Evolutionary conservation across 2,329 filamentous ascomycete genomes (phyloP), one percentile per base, ranked within the genome.

Genomic region (Pestalotiopsis sp.): DNA sequence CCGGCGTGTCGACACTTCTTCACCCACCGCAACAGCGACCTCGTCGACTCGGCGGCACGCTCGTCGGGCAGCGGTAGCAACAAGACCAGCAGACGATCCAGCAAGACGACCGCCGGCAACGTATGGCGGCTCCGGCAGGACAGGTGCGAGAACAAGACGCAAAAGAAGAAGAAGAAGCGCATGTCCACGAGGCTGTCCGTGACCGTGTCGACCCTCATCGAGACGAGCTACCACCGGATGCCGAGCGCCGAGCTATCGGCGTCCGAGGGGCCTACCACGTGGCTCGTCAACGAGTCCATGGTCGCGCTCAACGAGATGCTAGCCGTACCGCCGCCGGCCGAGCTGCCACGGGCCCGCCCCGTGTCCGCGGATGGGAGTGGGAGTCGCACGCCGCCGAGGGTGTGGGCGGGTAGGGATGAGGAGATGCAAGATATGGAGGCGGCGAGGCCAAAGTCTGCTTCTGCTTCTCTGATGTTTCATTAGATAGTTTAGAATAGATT

Each of bases 1-100:
- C 80, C 81, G 2, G 77, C 80, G 3, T 79, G 79, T 6, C 81
- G 80, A 64, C 80, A 79, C 1, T 81, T 82, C 69, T 80, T 81
- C 69, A 64, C 61, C 9, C 27, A 23, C 11, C 39, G 39, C 25
- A 38, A 41, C 25, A n/a, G 36, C 11, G 41, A n/a, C 25, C 36
- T 49, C n/a, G 25, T 49, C 13, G 61, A 31, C 20, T 49, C 61
- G 20, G 25, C 61, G n/a, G 25, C 61, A 6, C 20, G 38, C 13
- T 20, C 17, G 6, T 64, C 61, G 13, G 41, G 38, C 36, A 23
- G 23, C 57, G 25, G 57, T n/a, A n/a, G 23, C 2, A 13, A 17
- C 25, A 59, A 23, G 6, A 59, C 12, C 12, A n/a, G 41, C 41
- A 49, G 7, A 7, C 31, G 6, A 9, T 9, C 31, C 7, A 7